Base-by-base conservation (phyloP, 257 asterid genomes). In the Solanum rostratum region DNA sequence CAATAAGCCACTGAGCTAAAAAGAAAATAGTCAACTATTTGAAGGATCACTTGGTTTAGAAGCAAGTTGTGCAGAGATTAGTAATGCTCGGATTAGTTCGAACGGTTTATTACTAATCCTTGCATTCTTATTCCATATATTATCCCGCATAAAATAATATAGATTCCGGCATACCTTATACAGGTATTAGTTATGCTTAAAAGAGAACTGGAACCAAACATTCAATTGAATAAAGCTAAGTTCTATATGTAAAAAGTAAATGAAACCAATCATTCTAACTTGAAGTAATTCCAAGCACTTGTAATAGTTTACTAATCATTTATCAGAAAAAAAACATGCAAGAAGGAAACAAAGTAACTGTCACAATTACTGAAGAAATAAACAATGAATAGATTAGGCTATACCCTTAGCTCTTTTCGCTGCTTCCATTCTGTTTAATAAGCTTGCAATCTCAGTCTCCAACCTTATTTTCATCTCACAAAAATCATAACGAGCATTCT, bases 391-490 rank as follows among this genome's bases (percentile, higher is more conserved):
- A 66, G 85, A 46, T 43, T 69, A 9, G 27, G 52, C 83, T 86
- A 96, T 79, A 93, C 95, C 87, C 88, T 82, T 88, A 92, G 96
- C 57, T 93, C 94, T 86, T 86, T 96, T 96, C 3, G 97, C 93
- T 1, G 92, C 92, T 82, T 96, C 98, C 99, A 96, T 96, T 89
- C 98, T 95, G 91, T 92, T 91, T 81, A 96, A 85, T 92, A 96
- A 90, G 49, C 97, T 98, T 0, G 97, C 93, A 39, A 96, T 91
- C 90, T 96, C 99, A 5, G 94, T 80, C 79, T 96, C 97, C 98
- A 96, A 95, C 85, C 98, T 91, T 54, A 93, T 52, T 92, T 95
- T 96, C 98, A 96, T 93, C 79, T 95, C 89, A 88, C 89, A 93
- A 82, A 93, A 96, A 88, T 95, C 97, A 16, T 91, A 90, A 27